Percentiles rank a stretch among this genome's conserved stretches.
phyloP scores from a whole-genome alignment of 768 basidiomycete species.

The Leccinum fibrillosum region DNA sequence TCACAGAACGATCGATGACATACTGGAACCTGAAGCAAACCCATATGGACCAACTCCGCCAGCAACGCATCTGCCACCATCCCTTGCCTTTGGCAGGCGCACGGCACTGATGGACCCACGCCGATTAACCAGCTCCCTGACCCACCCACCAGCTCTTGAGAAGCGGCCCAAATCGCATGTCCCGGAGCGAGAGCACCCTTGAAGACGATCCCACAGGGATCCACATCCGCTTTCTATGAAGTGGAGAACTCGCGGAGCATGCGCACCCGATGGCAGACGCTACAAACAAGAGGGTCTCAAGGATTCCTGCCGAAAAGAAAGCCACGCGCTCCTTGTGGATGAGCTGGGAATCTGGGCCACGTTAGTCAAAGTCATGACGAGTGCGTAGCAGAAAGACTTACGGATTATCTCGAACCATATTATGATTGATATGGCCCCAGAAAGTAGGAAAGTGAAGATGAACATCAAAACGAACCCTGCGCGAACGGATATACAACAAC shows the following conservation, averaged over 20 bases:
- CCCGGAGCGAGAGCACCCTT: too few species aligned
- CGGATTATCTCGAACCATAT: slow-evolving; percentile 63
- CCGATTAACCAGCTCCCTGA: too few species aligned
- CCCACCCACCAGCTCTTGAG: too few species aligned
- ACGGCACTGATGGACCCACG: too few species aligned
- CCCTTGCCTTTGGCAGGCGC: too few species aligned
- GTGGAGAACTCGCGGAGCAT: not conserved
- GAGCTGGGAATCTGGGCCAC: slow-evolving; percentile 30
- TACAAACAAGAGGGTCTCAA: slow-evolving; percentile 51
- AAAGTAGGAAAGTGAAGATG: slow-evolving; percentile 48
- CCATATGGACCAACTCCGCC: too few species aligned
- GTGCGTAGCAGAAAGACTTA: slow-evolving; percentile 31
- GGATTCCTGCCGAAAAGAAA: slow-evolving; percentile 49
- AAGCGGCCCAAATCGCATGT: too few species aligned
- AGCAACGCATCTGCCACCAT: too few species aligned
- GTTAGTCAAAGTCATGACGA: not conserved
- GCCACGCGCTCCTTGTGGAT: slow-evolving; percentile 33
- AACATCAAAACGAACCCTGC: slow-evolving; percentile 57
- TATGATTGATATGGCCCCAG: slow-evolving; percentile 49
- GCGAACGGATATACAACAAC: slow-evolving; percentile 63
- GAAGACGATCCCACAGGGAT: too few species aligned
- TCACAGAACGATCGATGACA: too few species aligned
- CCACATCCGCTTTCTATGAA: not conserved
- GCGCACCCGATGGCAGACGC: slow-evolving; percentile 56
- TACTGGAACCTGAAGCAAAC: too few species aligned